These are phyloP conservation scores for Pholiota molesta DNA, from an alignment of 768 basidiomycete genomes.

Conservation along the genomic window DNA sequence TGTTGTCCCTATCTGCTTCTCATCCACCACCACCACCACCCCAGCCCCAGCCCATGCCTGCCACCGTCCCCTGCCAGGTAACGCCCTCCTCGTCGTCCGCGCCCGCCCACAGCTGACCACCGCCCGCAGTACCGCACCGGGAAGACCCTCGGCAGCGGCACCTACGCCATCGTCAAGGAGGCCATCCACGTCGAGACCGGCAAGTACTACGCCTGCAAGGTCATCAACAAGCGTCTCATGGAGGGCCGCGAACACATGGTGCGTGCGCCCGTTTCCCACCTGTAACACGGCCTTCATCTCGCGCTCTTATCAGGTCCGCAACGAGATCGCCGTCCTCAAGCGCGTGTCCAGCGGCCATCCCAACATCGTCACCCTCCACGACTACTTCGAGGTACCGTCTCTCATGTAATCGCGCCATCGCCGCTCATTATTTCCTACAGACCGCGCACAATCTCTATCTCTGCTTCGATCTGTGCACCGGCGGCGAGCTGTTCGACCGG, in stretches of 20 bases:
- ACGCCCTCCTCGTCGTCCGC: neutral
- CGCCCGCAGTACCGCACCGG: conserved; percentile 77
- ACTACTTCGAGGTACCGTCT: conserved; percentile 98
- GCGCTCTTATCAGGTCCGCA: conserved; percentile 96
- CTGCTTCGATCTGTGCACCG: conserved; percentile 94
- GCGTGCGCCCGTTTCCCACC: conserved; percentile 25
- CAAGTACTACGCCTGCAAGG: conserved; percentile 98
- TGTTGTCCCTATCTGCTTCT: conserved; percentile 19
- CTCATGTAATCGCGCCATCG: too few species aligned
- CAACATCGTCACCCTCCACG: conserved; percentile 93
- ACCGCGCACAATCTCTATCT: conserved; percentile 94
- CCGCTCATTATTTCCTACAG: too few species aligned
- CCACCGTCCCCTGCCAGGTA: conserved; percentile 53
- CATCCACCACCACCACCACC: conserved; percentile 13
- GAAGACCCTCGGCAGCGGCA: conserved; percentile 87
- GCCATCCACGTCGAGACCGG: conserved; percentile 90
- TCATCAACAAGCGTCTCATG: conserved; percentile 99
- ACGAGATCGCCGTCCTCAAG: conserved; percentile 96
- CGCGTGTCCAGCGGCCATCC: conserved; percentile 85
- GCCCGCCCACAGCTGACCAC: neutral
- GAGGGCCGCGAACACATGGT: conserved; percentile 98
- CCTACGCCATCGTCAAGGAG: conserved; percentile 95
- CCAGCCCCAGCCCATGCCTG: conserved; percentile 28
- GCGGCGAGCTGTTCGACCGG: conserved; percentile 97
- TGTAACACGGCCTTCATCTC: too few species aligned